Conservation (phyloP, 164 flowering plant genomes). For the Brasenia schreberi region DNA sequence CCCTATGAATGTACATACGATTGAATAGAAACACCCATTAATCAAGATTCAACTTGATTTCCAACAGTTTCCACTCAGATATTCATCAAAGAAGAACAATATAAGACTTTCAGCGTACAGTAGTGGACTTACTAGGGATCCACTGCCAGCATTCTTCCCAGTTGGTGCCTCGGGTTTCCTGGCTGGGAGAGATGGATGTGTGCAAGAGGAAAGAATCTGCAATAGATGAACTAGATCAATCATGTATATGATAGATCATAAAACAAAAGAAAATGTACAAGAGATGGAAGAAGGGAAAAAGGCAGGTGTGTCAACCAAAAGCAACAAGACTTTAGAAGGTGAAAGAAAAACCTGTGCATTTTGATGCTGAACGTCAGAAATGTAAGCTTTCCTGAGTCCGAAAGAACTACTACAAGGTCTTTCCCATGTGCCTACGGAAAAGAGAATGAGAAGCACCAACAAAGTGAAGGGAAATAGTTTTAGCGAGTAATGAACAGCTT, state of each 20-base stretch:
- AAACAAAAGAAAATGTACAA: too few species aligned
- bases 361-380: slow-evolving; percentile 71
- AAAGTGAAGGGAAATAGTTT: neutral
- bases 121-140: slow-evolving; percentile 64
- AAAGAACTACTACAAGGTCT: slow-evolving; percentile 64
- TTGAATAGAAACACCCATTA: too few species aligned
- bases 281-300: too few species aligned
- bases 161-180: slow-evolving; percentile 71
- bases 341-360: slow-evolving; percentile 72
- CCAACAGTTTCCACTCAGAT: too few species aligned
- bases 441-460: neutral
- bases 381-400: slow-evolving; percentile 94
- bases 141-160: slow-evolving; percentile 81
- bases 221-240: neutral
- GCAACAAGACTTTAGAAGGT: too few species aligned
- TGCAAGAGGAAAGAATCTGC: slow-evolving; percentile 68
- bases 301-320: too few species aligned
- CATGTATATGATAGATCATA: too few species aligned
- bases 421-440: slow-evolving; percentile 43
- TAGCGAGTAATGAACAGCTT: too few species aligned
- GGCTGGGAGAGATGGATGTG: slow-evolving; percentile 70
- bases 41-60: too few species aligned
- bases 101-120: too few species aligned
- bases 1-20: too few species aligned
- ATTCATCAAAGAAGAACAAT: too few species aligned